Conservation (phyloP, 768 basidiomycete genomes). For the Macrolepiota albuminosa region DNA sequence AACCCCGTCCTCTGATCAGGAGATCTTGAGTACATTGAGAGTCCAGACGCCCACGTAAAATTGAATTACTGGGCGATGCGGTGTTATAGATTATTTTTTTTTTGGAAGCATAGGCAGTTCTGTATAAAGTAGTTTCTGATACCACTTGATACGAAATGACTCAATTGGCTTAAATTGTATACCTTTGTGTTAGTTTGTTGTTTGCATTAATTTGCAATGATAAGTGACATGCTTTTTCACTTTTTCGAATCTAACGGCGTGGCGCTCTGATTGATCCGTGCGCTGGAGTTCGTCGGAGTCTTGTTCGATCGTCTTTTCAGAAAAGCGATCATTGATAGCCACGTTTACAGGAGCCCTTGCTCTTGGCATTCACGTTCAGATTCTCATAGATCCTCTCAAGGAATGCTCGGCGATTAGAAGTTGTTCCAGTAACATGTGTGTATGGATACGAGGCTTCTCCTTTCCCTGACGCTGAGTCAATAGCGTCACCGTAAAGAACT, state of each 20-base stretch:
- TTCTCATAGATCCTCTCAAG: not conserved
- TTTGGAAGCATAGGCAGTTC: not conserved
- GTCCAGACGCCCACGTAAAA: constrained; percentile 7
- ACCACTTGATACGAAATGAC: not conserved
- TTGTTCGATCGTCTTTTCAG: not conserved
- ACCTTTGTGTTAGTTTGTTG: not conserved
- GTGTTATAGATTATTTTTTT: not conserved
- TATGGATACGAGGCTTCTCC: not conserved
- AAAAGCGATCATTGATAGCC: not conserved
- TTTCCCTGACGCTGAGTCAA: not conserved
- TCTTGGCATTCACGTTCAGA: not conserved
- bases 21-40: constrained; percentile 8
- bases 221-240: too few species aligned
- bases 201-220: not conserved
- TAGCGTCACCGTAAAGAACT: too few species aligned
- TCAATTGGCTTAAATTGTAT: not conserved
- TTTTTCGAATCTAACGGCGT: not conserved
- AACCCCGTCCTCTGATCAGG: constrained; percentile 8
- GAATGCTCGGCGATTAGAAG: not conserved
- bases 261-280: not conserved
- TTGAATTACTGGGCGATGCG: not conserved
- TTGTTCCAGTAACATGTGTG: not conserved
- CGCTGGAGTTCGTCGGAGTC: not conserved
- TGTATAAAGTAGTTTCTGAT: not conserved
- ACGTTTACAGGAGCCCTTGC: not conserved